These are phyloP conservation scores for Boletus rubroflammeus DNA, from an alignment of 768 basidiomycete genomes.

Conservation along the genomic window DNA sequence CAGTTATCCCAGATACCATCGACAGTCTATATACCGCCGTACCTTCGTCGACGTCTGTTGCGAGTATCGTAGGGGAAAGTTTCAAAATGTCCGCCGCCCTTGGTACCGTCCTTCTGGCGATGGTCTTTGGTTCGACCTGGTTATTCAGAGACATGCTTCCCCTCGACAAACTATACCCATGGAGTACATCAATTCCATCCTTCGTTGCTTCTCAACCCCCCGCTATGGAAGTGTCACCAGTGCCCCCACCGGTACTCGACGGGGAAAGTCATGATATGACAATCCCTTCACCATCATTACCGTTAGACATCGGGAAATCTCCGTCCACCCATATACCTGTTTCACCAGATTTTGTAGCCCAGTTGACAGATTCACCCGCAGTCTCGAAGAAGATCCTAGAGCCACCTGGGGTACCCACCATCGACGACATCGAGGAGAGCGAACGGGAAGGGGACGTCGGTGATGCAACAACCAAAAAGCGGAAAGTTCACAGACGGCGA, in stretches of 20 bases:
- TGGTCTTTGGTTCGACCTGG: conserved; percentile 23
- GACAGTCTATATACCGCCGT: conserved; percentile 10
- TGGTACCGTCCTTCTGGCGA: conserved; percentile 23
- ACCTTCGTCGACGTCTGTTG: conserved; percentile 17
- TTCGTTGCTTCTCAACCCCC: not conserved
- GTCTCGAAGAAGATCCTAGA: conserved; percentile 10
- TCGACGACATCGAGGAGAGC: conserved; percentile 52
- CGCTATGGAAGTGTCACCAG: not conserved
- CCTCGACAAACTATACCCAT: conserved; percentile 9
- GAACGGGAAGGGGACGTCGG: conserved; percentile 48
- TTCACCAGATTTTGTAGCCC: not conserved
- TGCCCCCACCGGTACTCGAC: not conserved
- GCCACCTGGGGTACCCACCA: not conserved
- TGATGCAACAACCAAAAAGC: conserved; percentile 42
- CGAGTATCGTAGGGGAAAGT: conserved; percentile 10
- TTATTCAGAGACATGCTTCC: conserved; percentile 23
- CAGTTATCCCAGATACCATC: conserved; percentile 16
- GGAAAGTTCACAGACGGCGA: conserved; percentile 36
- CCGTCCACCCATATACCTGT: not conserved
- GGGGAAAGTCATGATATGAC: not conserved
- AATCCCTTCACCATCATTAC: not conserved
- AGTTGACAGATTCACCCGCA: conserved; percentile 3
- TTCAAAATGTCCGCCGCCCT: conserved; percentile 15
- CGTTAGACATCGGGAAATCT: not conserved
- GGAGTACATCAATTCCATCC: not conserved